Percentiles rank a stretch among this genome's conserved stretches.
Evolutionary conservation across 2,329 filamentous ascomycete genomes (phyloP).

Genomic region (Ambrosiella cleistominuta): DNA sequence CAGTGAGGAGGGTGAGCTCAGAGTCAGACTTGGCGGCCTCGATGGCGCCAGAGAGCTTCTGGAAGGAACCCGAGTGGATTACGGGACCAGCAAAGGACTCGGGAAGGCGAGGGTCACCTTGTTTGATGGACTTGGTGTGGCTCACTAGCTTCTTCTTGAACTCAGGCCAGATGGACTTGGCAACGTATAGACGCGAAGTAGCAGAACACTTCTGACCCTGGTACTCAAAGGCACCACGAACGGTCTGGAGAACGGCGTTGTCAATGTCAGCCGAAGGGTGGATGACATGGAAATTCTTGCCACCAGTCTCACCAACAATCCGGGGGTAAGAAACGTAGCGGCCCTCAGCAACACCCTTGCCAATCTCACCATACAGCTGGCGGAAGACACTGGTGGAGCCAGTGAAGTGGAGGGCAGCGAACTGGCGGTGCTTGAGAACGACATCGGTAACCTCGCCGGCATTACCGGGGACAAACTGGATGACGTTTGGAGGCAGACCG

Average conservation of each 20-base stretch:
- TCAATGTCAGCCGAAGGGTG: conserved; percentile 60
- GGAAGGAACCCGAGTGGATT: conserved; percentile 66
- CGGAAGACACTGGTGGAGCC: conserved; percentile 87
- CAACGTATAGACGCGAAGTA: conserved; percentile 63
- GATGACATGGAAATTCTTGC: conserved; percentile 84
- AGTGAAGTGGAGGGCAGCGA: conserved; percentile 88
- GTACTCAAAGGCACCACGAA: conserved; percentile 78
- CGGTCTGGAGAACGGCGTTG: conserved; percentile 65
- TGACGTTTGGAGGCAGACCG: conserved; percentile 72
- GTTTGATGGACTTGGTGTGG: conserved; percentile 53
- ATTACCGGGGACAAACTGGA: conserved; percentile 85
- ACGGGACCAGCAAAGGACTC: conserved; percentile 75
- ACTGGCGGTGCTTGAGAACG: conserved; percentile 59
- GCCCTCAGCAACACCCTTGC: conserved; percentile 60
- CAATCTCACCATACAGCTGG: conserved; percentile 72
- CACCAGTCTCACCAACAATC: conserved; percentile 78
- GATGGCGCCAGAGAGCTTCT: conserved; percentile 61
- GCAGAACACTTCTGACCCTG: conserved; percentile 87
- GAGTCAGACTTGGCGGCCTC: conserved; percentile 61
- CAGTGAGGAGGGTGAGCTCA: conserved; percentile 54
- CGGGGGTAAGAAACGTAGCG: conserved; percentile 73
- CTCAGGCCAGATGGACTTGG: conserved; percentile 54
- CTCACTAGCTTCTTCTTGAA: conserved; percentile 49
- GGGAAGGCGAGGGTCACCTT: conserved; percentile 52
- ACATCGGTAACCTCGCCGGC: conserved; percentile 66